Evolutionary conservation across 441 rosid genomes (phyloP).

Genomic region (Populus tomentosa): DNA sequence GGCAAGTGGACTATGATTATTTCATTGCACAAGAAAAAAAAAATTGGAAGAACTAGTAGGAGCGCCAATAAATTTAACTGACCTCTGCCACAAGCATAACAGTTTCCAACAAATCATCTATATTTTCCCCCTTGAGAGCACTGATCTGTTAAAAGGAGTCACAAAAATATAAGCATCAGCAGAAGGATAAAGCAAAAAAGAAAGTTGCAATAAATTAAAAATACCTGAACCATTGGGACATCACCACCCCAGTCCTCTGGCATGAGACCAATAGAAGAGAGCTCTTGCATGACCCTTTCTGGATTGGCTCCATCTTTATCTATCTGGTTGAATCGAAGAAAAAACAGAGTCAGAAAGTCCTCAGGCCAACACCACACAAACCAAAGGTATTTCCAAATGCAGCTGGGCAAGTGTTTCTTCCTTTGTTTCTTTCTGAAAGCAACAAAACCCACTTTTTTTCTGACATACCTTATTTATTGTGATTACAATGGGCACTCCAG

Average conservation of each 20-base stretch:
- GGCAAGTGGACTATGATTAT: neutral
- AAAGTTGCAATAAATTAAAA: conserved; percentile 18
- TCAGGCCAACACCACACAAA: conserved; percentile 16
- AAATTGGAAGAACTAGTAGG: conserved; percentile 4
- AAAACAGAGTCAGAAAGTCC: conserved; percentile 13
- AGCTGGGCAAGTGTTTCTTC: neutral
- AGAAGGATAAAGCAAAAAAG: conserved; percentile 21
- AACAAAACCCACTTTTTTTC: neutral
- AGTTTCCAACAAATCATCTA: conserved; percentile 88
- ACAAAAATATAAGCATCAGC: conserved; percentile 20
- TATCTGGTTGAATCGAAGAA: conserved; percentile 44
- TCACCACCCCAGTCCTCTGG: conserved; percentile 99
- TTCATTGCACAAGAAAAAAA: conserved; percentile 2
- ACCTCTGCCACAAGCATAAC: conserved; percentile 99
- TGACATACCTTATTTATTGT: conserved; percentile 81
- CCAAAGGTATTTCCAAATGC: conserved; percentile 13
- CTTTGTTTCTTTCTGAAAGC: neutral
- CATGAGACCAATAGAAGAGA: conserved; percentile 91
- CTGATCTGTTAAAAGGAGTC: conserved; percentile 64
- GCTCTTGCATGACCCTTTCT: conserved; percentile 95
- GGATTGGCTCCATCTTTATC: conserved; percentile 98
- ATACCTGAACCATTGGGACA: conserved; percentile 94
- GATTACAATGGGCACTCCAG: conserved; percentile 89
- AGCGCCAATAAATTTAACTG: conserved; percentile 19
- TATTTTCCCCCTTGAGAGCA: conserved; percentile 86